phyloP scores from a whole-genome alignment of 495 filamentous ascomycete genomes.

The Aspergillus ostianus region DNA sequence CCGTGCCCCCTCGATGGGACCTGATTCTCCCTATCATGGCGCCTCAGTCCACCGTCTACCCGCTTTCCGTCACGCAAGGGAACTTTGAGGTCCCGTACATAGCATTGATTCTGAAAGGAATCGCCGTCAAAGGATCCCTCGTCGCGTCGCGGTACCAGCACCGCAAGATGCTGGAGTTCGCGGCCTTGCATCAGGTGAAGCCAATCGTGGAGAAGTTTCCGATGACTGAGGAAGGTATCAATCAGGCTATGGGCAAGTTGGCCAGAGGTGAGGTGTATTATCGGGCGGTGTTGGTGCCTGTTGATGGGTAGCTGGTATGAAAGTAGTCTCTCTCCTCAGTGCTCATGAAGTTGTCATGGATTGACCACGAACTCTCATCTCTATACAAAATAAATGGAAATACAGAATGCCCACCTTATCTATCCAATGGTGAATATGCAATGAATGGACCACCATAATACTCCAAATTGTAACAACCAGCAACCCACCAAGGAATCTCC shows the following conservation, averaged over 20 bases:
- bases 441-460: too few relatives aligned
- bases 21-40: constrained; percentile 12
- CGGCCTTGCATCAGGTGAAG: constrained; percentile 9
- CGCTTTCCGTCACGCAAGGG: constrained; percentile 2
- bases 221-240: constrained; percentile 10
- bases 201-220: constrained; percentile 13
- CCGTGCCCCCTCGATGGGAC: constrained; percentile 12
- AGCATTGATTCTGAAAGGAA: constrained; percentile 7
- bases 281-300: constrained; percentile 11
- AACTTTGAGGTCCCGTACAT: constrained; percentile 16
- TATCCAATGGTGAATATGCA: too few relatives aligned
- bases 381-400: too few relatives aligned
- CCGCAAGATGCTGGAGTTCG: constrained; percentile 13
- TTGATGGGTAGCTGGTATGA: background rate
- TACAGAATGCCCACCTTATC: too few relatives aligned
- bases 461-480: too few relatives aligned
- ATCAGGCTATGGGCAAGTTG: constrained; percentile 11
- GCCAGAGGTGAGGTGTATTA: constrained; percentile 13
- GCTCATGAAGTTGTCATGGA: too few relatives aligned
- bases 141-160: constrained; percentile 4
- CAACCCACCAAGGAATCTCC: too few relatives aligned
- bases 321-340: too few relatives aligned
- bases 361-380: too few relatives aligned
- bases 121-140: constrained; percentile 8
- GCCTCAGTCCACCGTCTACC: constrained; percentile 6